phyloP scores from a whole-genome alignment of 2,329 filamentous ascomycete genomes.

The Chalara sp. region DNA sequence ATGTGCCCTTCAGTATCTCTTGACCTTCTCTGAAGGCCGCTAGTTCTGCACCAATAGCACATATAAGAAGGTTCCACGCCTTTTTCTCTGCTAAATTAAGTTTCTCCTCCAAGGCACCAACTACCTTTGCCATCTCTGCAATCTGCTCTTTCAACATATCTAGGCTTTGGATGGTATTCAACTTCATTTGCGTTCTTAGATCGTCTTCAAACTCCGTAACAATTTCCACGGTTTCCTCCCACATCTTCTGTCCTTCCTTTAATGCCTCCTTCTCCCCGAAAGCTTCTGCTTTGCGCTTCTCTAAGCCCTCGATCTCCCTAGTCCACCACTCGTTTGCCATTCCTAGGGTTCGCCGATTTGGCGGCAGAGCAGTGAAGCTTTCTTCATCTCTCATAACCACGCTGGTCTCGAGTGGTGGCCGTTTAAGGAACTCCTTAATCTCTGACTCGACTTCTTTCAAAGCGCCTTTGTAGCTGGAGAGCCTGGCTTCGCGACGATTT shows the following conservation, averaged over 20 bases:
- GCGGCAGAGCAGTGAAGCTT: slow-evolving; percentile 50
- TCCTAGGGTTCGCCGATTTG: slow-evolving; percentile 58
- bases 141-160: slow-evolving; percentile 40
- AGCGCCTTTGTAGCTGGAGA: slow-evolving; percentile 65
- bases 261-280: slow-evolving; percentile 58
- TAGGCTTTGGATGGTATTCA: slow-evolving; percentile 30
- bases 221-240: slow-evolving; percentile 53
- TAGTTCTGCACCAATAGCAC: slow-evolving; percentile 67
- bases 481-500: slow-evolving; percentile 61
- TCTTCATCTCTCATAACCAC: slow-evolving; percentile 24
- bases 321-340: slow-evolving; percentile 70
- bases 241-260: slow-evolving; percentile 59
- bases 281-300: slow-evolving; percentile 47
- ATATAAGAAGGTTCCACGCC: slow-evolving; percentile 69
- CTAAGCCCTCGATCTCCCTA: slow-evolving; percentile 50
- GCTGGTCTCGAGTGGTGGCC: slow-evolving; percentile 37
- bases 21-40: slow-evolving; percentile 59
- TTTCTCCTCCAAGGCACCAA: slow-evolving; percentile 47
- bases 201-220: slow-evolving; percentile 59
- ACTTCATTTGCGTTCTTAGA: slow-evolving; percentile 49
- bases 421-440: slow-evolving; percentile 50
- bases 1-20: slow-evolving; percentile 40
- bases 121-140: slow-evolving; percentile 48
- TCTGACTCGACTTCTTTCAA: slow-evolving; percentile 59
- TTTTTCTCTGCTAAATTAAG: slow-evolving; percentile 50